Conservation (phyloP, 2,329 filamentous ascomycete species). For the Stagonosporopsis vannaccii region DNA sequence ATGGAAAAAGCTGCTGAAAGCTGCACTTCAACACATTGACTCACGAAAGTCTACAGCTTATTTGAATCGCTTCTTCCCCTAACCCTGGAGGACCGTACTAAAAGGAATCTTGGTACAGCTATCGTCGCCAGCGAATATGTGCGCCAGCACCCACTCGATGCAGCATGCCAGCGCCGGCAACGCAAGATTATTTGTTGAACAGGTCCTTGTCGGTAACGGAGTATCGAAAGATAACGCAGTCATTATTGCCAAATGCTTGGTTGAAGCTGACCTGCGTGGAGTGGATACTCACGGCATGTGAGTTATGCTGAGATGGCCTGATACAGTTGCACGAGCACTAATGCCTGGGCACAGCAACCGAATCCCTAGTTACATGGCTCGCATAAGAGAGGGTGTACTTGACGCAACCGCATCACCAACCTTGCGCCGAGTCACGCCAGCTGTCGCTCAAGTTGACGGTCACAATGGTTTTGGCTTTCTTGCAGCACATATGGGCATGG, state of each 20-base stretch:
- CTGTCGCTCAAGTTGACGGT: constrained; percentile 72
- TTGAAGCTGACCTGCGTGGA: constrained; percentile 78
- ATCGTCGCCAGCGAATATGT: constrained; percentile 1
- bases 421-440: constrained; percentile 70
- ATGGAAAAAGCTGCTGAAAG: neutral
- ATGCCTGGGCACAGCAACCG: constrained; percentile 59
- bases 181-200: constrained; percentile 56
- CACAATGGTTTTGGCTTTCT: constrained; percentile 80
- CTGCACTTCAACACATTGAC: constrained; percentile 1
- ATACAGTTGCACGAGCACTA: constrained; percentile 2
- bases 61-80: neutral
- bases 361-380: constrained; percentile 78
- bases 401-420: constrained; percentile 66
- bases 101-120: neutral
- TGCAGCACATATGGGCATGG: constrained; percentile 71
- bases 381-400: constrained; percentile 74
- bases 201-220: constrained; percentile 67
- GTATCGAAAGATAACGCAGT: constrained; percentile 66
- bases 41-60: neutral
- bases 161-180: constrained; percentile 30
- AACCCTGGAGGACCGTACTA: neutral
- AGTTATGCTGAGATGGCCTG: constrained; percentile 5
- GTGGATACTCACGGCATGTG: constrained; percentile 78
- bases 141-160: constrained; percentile 17
- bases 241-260: constrained; percentile 71